Evolutionary conservation across 805 yeast species (phyloP).

Genomic region (Ogataea trehalophila): DNA sequence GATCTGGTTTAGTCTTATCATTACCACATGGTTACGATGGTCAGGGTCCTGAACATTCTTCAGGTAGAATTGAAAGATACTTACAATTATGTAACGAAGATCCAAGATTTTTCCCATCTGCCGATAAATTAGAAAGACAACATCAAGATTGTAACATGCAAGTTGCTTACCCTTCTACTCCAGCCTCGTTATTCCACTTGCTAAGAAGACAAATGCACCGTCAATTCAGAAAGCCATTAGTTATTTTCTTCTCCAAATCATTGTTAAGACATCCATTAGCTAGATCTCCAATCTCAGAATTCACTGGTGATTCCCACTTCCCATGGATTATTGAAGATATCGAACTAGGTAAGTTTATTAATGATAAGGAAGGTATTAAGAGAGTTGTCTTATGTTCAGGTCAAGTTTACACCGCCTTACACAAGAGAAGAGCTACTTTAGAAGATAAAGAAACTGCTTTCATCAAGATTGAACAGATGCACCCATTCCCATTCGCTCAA

Average conservation of each 20-base stretch:
- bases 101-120: slow-evolving; percentile 87
- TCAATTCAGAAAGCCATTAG: slow-evolving; percentile 93
- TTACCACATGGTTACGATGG: slow-evolving; percentile 99
- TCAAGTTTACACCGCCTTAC: slow-evolving; percentile 91
- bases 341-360: slow-evolving; percentile 76
- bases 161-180: slow-evolving; percentile 96
- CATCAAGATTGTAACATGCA: slow-evolving; percentile 99
- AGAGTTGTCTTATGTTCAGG: slow-evolving; percentile 83
- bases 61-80: slow-evolving; percentile 96
- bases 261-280: slow-evolving; percentile 97
- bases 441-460: slow-evolving; percentile 83
- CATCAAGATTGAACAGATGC: slow-evolving; percentile 87
- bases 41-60: slow-evolving; percentile 99
- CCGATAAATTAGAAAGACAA: slow-evolving; percentile 87
- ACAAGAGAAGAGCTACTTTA: slow-evolving; percentile 77
- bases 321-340: slow-evolving; percentile 94
- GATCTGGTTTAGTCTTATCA: slow-evolving; percentile 92
- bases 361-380: slow-evolving; percentile 76
- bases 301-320: slow-evolving; percentile 88
- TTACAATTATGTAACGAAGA: slow-evolving; percentile 95
- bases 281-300: slow-evolving; percentile 75
- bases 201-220: slow-evolving; percentile 99
- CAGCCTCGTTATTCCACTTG: slow-evolving; percentile 93
- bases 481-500: slow-evolving; percentile 98
- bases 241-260: slow-evolving; percentile 85